Conservation (phyloP, 148 eudicot species). For the Chenopodium quinoa region DNA sequence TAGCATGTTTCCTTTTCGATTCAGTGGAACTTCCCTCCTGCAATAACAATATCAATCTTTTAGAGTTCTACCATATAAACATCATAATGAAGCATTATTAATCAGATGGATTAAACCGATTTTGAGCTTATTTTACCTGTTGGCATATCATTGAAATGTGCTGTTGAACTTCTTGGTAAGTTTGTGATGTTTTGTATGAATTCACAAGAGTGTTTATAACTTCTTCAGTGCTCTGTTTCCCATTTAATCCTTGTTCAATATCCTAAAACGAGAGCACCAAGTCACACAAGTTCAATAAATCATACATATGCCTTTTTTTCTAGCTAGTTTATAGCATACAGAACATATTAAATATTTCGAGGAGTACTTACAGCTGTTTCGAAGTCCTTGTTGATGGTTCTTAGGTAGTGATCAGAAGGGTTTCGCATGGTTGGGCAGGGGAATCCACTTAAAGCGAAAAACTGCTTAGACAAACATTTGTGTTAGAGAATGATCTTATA, state of each 20-base stretch:
- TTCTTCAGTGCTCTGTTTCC: conserved; percentile 28
- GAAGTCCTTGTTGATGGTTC: conserved; percentile 58
- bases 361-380: conserved; percentile 37
- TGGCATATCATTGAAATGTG: conserved; percentile 32
- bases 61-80: background rate
- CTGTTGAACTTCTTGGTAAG: conserved; percentile 29
- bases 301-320: no score
- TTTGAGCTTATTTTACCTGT: conserved; percentile 18
- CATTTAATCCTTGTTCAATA: conserved; percentile 35
- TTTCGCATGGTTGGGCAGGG: conserved; percentile 62
- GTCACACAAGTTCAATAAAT: background rate
- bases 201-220: conserved; percentile 36
- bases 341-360: background rate
- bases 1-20: conserved; percentile 32
- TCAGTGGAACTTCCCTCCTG: conserved; percentile 35
- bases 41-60: background rate
- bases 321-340: background rate
- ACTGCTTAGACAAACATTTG: conserved; percentile 32
- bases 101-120: background rate
- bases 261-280: conserved; percentile 29
- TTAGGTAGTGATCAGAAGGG: conserved; percentile 70
- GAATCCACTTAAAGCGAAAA: conserved; percentile 52
- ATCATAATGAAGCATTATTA: background rate
- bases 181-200: conserved; percentile 42
- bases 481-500: background rate